phyloP scores from a whole-genome alignment of 352 stramenopile species.

The Phytophthora sansomeana region DNA sequence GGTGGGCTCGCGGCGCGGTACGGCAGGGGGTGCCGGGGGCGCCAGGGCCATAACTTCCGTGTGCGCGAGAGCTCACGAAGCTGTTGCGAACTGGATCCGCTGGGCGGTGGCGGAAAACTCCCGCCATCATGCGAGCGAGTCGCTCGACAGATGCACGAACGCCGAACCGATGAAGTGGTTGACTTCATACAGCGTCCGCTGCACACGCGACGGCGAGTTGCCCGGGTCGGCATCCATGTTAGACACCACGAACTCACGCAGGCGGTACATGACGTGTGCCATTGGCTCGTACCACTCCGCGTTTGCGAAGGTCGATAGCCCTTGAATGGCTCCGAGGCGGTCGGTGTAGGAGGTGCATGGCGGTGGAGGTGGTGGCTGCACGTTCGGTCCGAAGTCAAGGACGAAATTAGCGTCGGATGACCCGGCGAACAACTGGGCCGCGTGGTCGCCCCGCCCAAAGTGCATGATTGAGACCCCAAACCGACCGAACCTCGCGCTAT shows the following conservation, averaged over 20 bases:
- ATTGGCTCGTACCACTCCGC: neutral
- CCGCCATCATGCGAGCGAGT: neutral
- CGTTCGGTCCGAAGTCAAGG: conserved; percentile 2
- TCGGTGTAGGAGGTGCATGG: neutral
- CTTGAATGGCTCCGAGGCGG: neutral
- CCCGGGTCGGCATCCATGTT: neutral
- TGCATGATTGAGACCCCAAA: neutral
- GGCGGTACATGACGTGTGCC: neutral
- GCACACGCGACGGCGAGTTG: neutral
- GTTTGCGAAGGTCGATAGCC: neutral
- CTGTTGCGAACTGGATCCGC: too few species aligned
- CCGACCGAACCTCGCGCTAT: too few species aligned
- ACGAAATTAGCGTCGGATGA: conserved; percentile 1
- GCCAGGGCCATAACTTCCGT: too few species aligned
- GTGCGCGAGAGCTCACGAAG: too few species aligned
- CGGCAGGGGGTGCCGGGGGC: too few species aligned
- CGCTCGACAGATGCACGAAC: neutral
- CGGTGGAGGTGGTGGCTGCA: neutral
- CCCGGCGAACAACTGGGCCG: neutral
- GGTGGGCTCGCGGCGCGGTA: neutral
- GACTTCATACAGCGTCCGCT: neutral
- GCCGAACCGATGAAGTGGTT: neutral
- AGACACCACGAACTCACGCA: neutral
- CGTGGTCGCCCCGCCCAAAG: neutral
- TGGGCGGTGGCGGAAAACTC: neutral